These are phyloP conservation scores for Vanrija humicola DNA, from an alignment of 1,284 basidiomycete species.

Conservation along the genomic window DNA sequence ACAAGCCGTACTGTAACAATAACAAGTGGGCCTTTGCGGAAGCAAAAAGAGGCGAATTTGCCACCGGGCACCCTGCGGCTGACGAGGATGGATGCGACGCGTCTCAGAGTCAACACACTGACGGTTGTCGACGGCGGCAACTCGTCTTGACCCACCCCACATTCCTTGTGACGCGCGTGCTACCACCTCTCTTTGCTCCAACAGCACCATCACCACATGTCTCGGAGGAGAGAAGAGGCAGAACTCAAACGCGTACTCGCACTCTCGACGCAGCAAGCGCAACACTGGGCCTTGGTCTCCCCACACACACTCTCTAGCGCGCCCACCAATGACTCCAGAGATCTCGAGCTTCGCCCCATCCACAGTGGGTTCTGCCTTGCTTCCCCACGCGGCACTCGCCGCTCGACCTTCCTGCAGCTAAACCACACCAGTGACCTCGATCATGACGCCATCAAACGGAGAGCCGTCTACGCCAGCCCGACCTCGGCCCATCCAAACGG, in stretches of 20 bases:
- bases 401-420: neutral
- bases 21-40: no score
- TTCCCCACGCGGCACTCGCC: neutral
- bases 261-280: slow-evolving; percentile 37
- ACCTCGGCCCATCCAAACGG: neutral
- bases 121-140: neutral
- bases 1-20: no score
- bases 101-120: no score
- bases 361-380: slow-evolving; percentile 5
- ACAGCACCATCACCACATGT: slow-evolving; percentile 5
- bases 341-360: slow-evolving; percentile 29
- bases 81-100: neutral
- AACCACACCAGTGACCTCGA: neutral
- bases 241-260: slow-evolving; percentile 35
- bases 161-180: no score
- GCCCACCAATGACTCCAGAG: slow-evolving; percentile 30
- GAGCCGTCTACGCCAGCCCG: neutral
- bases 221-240: slow-evolving; percentile 36
- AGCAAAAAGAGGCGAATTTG: neutral
- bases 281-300: slow-evolving; percentile 11
- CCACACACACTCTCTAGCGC: slow-evolving; percentile 24
- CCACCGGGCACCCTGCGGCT: no score
- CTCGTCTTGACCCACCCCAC: neutral
- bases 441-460: neutral
- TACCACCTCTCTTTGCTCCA: no score